Conservation (phyloP, 805 yeast genomes). For the Candida hungchunana region DNA sequence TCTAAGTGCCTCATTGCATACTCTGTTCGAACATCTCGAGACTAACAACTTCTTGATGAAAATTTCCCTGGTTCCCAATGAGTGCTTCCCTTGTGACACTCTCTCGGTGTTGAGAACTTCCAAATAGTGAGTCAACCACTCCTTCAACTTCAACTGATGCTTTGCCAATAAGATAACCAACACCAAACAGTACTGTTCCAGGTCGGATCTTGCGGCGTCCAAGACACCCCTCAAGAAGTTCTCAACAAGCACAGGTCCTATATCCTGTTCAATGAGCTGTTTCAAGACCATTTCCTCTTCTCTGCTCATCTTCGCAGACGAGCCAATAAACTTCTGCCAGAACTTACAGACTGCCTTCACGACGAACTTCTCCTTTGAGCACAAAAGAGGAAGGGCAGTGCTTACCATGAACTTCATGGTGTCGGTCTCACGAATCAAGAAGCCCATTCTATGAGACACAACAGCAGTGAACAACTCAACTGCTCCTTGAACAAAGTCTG, state of each 20-base stretch:
- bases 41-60: constrained; percentile 53
- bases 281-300: constrained; percentile 35
- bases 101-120: constrained; percentile 28
- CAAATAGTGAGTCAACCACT: constrained; percentile 40
- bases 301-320: constrained; percentile 41
- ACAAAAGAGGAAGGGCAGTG: constrained; percentile 29
- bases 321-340: constrained; percentile 44
- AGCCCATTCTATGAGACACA: constrained; percentile 44
- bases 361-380: constrained; percentile 46
- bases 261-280: constrained; percentile 28
- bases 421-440: constrained; percentile 36
- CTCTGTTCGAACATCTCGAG: constrained; percentile 59
- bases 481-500: constrained; percentile 52
- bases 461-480: constrained; percentile 48
- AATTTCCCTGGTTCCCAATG: constrained; percentile 32
- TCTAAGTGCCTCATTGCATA: constrained; percentile 52
- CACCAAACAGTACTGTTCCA: constrained; percentile 53
- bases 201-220: constrained; percentile 51
- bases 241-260: constrained; percentile 31
- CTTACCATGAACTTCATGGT: constrained; percentile 24
- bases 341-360: constrained; percentile 47
- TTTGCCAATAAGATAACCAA: constrained; percentile 46
- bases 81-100: constrained; percentile 21
- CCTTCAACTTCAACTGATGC: constrained; percentile 43
- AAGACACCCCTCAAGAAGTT: constrained; percentile 40